phyloP scores from a whole-genome alignment of 1,284 basidiomycete genomes.

The Cryptococcus neoformans region DNA sequence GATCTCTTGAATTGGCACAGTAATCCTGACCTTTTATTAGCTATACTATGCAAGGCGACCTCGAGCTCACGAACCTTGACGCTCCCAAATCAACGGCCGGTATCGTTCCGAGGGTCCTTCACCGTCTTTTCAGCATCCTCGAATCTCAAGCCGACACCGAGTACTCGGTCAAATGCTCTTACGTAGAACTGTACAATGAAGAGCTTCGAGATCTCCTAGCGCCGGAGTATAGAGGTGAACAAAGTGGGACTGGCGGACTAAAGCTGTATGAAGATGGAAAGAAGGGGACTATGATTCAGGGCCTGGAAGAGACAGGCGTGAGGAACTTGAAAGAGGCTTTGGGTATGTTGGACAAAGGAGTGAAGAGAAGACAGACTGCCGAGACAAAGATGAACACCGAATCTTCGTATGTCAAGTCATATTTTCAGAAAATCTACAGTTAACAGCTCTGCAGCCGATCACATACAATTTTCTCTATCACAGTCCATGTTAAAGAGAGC shows the following conservation, averaged over 20 bases:
- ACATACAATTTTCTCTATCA: conserved; percentile 97
- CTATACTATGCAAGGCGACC: conserved; percentile 92
- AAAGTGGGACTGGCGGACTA: conserved; percentile 52
- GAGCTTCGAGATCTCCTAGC: conserved; percentile 93
- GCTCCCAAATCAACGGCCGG: conserved; percentile 88
- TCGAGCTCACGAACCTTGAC: conserved; percentile 68
- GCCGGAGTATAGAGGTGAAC: conserved; percentile 63
- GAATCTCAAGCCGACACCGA: conserved; percentile 68
- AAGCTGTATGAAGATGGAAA: conserved; percentile 91
- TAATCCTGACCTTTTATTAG: conserved; percentile 49
- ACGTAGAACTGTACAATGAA: conserved; percentile 98
- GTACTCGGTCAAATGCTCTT: conserved; percentile 91
- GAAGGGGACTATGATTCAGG: conserved; percentile 91
- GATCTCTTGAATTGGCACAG: background rate
- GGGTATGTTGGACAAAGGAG: conserved; percentile 80
- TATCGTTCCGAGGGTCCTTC: conserved; percentile 95
- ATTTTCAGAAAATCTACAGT: background rate
- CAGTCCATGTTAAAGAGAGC: conserved; percentile 86
- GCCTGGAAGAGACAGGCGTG: conserved; percentile 86
- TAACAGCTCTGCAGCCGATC: conserved; percentile 62
- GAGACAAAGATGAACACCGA: conserved; percentile 98
- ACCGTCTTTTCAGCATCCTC: conserved; percentile 86
- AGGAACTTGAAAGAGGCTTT: conserved; percentile 82
- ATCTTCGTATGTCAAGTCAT: conserved; percentile 58
- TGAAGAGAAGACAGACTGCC: conserved; percentile 86